Evolutionary conservation across 768 basidiomycete genomes (phyloP).

Genomic region (Mycena albidolilacea): DNA sequence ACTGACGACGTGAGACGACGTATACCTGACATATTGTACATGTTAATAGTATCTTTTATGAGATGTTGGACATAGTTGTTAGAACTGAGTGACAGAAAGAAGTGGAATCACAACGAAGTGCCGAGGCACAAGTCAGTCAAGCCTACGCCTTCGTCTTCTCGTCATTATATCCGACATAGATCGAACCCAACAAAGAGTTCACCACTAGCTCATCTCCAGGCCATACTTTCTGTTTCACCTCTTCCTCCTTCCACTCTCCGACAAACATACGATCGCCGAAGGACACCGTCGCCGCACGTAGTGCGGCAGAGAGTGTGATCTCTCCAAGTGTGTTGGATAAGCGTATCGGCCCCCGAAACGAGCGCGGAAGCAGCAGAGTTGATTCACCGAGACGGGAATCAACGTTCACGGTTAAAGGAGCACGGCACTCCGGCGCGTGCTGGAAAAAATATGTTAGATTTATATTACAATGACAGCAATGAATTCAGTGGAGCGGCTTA

Average conservation of each 20-base stretch:
- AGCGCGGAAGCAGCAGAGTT: slow-evolving; percentile 31
- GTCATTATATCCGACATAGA: slow-evolving; percentile 4
- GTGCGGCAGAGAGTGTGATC: slow-evolving; percentile 18
- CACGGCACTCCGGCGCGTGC: slow-evolving; percentile 32
- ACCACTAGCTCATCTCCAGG: slow-evolving; percentile 28
- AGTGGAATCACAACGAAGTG: neutral
- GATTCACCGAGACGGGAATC: slow-evolving; percentile 29
- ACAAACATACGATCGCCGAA: slow-evolving; percentile 30
- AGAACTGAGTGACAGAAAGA: too few relatives aligned
- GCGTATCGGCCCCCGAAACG: slow-evolving; percentile 35
- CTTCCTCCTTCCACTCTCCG: slow-evolving; percentile 30
- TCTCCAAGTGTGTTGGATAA: slow-evolving; percentile 29
- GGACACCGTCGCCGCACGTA: slow-evolving; percentile 13
- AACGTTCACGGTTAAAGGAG: slow-evolving; percentile 22
- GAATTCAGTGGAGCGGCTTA: neutral
- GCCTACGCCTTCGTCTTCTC: neutral
- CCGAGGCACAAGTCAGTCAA: neutral
- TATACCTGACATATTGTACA: too few relatives aligned
- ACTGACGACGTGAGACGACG: neutral
- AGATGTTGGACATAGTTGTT: too few relatives aligned
- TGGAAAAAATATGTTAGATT: neutral
- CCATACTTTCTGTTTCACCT: slow-evolving; percentile 7
- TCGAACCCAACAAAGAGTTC: slow-evolving; percentile 12
- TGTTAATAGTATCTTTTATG: too few relatives aligned
- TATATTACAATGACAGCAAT: neutral